These are phyloP conservation scores for Oryza brachyantha DNA, from an alignment of 176 grass and related monocot species.

Conservation along the genomic window DNA sequence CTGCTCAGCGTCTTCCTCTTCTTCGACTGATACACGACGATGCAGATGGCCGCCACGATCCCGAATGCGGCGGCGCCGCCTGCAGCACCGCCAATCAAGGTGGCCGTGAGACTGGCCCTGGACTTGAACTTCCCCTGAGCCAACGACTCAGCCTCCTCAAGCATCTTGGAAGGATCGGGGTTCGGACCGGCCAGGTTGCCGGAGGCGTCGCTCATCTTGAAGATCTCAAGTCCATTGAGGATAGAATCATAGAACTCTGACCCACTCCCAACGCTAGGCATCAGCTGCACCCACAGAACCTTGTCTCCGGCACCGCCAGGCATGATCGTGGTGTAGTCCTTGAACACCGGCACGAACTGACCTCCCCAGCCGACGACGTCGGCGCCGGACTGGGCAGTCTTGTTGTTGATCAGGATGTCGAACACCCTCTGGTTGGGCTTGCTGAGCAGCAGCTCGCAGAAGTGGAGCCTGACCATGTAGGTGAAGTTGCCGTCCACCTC, in stretches of 20 bases:
- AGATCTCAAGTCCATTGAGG: constrained; percentile 69
- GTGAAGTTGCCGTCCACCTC: constrained; percentile 74
- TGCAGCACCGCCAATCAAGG: constrained; percentile 43
- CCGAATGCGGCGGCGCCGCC: constrained; percentile 58
- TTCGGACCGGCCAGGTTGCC: constrained; percentile 73
- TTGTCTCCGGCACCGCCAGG: not conserved
- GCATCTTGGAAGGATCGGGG: constrained; percentile 58
- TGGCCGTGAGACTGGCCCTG: constrained; percentile 13
- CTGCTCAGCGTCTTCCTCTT: constrained; percentile 29
- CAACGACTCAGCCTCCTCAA: constrained; percentile 31
- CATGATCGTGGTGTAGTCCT: constrained; percentile 50
- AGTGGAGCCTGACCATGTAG: constrained; percentile 64
- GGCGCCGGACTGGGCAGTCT: constrained; percentile 40
- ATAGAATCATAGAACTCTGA: constrained; percentile 48
- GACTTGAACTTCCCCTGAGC: constrained; percentile 24
- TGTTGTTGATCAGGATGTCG: constrained; percentile 65
- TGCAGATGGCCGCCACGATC: constrained; percentile 39
- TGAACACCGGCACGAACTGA: constrained; percentile 53
- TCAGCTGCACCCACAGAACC: constrained; percentile 56
- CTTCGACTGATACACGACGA: constrained; percentile 48
- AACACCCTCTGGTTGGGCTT: constrained; percentile 62
- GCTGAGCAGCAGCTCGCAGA: constrained; percentile 46
- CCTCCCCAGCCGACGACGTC: constrained; percentile 53
- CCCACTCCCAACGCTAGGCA: constrained; percentile 9
- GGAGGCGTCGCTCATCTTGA: constrained; percentile 57